Evolutionary conservation across 192 early-diverging fungal species (phyloP).

Genomic region (Phycomyces blakesleeanus): DNA sequence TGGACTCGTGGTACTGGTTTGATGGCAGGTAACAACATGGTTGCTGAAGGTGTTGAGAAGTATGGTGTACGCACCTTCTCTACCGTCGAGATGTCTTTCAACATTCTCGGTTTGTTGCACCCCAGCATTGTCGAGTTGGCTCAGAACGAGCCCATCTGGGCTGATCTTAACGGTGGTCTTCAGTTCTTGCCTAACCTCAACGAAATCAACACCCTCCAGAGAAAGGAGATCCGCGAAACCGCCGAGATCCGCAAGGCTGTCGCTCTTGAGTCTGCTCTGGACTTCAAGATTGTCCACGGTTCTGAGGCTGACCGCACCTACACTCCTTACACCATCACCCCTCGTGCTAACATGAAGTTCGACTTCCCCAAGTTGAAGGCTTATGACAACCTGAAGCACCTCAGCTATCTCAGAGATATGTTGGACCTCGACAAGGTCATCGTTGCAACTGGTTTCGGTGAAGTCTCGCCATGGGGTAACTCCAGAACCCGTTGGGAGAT

Average conservation of each 20-base stretch:
- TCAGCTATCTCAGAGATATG: conserved; percentile 65
- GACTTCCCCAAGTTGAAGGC: conserved; percentile 68
- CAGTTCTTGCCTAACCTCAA: conserved; percentile 84
- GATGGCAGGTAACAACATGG: conserved; percentile 88
- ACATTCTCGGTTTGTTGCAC: conserved; percentile 84
- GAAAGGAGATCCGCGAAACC: conserved; percentile 76
- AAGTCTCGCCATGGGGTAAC: conserved; percentile 90
- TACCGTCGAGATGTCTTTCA: conserved; percentile 90
- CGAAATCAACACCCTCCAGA: conserved; percentile 68
- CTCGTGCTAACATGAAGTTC: conserved; percentile 84
- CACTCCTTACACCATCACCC: conserved; percentile 64
- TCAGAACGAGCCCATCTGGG: conserved; percentile 78
- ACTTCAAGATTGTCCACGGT: conserved; percentile 75
- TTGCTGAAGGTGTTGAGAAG: conserved; percentile 84
- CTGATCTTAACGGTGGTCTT: conserved; percentile 87
- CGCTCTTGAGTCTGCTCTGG: conserved; percentile 69
- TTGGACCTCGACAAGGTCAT: conserved; percentile 90
- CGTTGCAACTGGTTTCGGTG: conserved; percentile 90
- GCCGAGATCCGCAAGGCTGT: conserved; percentile 86
- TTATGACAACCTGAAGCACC: conserved; percentile 60
- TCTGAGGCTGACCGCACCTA: conserved; percentile 63
- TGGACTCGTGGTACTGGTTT: conserved; percentile 97
- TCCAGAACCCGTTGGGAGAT: conserved; percentile 95
- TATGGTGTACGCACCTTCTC: conserved; percentile 91
- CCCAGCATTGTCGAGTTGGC: conserved; percentile 70